Evolutionary conservation across 345 rosid species (phyloP).

Genomic region (Populus nigra): DNA sequence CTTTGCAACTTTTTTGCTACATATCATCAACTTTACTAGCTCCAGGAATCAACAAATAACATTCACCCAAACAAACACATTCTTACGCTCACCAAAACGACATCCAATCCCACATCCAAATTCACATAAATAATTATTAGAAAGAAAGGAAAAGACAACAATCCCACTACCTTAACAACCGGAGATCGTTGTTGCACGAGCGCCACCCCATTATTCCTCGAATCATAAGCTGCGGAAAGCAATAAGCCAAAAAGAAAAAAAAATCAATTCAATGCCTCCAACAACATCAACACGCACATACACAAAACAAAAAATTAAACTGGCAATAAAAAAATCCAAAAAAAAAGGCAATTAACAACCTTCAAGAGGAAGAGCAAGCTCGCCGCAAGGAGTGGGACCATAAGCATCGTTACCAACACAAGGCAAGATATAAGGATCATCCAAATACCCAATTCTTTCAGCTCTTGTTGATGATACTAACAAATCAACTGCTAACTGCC

Average conservation of each 20-base stretch:
- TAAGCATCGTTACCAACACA: slow-evolving; percentile 89
- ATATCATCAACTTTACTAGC: not conserved
- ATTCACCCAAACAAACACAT: not conserved
- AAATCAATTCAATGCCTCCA: not conserved
- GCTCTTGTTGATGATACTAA: slow-evolving; percentile 70
- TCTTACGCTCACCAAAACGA: not conserved
- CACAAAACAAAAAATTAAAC: not conserved
- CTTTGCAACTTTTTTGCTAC: not conserved
- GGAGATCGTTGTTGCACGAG: slow-evolving; percentile 85
- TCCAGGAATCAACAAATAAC: not conserved
- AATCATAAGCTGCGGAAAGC: slow-evolving; percentile 56
- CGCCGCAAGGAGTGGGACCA: slow-evolving; percentile 63
- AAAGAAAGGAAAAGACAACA: not conserved
- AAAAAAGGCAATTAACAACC: slow-evolving; percentile 31
- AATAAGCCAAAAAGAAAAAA: not conserved
- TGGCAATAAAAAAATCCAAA: not conserved
- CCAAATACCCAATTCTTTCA: slow-evolving; percentile 69
- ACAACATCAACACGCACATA: not conserved
- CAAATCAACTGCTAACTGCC: slow-evolving; percentile 84
- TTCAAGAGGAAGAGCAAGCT: slow-evolving; percentile 81
- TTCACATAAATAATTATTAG: not conserved
- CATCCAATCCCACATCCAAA: not conserved
- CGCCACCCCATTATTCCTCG: slow-evolving; percentile 41
- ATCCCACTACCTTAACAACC: slow-evolving; percentile 52
- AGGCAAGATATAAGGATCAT: slow-evolving; percentile 72